Base-by-base conservation (phyloP, 768 basidiomycete species). In the Leccinellum rugosiceps region DNA sequence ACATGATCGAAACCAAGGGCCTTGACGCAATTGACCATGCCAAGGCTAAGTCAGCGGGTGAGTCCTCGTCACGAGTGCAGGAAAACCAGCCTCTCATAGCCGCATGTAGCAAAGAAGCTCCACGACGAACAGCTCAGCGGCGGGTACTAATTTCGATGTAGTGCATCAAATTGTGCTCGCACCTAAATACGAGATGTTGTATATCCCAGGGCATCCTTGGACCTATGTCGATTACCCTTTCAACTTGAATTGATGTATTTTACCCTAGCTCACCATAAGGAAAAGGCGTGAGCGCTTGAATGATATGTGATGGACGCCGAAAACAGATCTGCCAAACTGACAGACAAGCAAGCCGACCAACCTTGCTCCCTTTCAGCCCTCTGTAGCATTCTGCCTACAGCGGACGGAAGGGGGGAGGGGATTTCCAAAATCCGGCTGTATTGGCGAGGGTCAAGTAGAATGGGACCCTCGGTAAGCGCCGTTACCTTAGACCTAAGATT, bases 1-100 rank as follows among this genome's bases (percentile, higher is more conserved):
- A 69, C 50, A 53, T 81, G 2, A 64, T 81, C 15, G 87, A 88
- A 72, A 83, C 83, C 63, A 84, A 82, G 63, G 83, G 82, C 25
- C 77, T 83, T 30, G 78, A 83, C 67, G 75, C 67, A 41, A 15
- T 81, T 45, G 80, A 83, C 34, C 62, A 75, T 65, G 35, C 8
- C 35, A 78, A 75, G 66, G 77, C 77, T 26, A 79, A 82, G 66
- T 58, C 66, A 44, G 45, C 72, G 0, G 78, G 77, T 75, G 49
- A 63, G 66, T 44, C 15, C 19, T 21, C 10, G 11, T 0, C 23
- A n/a, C 1, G 9, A 3, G 1, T 11, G 14, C 21, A 38, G 3
- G 23, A 15, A 21, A 3, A 3, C 4, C 7, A 9, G 14, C 2
- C 10, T 6, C 56, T 69, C 21, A 68, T 55, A 9, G 34, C 32